phyloP scores from a whole-genome alignment of 768 basidiomycete species.

The Basidioascus undulatus region DNA sequence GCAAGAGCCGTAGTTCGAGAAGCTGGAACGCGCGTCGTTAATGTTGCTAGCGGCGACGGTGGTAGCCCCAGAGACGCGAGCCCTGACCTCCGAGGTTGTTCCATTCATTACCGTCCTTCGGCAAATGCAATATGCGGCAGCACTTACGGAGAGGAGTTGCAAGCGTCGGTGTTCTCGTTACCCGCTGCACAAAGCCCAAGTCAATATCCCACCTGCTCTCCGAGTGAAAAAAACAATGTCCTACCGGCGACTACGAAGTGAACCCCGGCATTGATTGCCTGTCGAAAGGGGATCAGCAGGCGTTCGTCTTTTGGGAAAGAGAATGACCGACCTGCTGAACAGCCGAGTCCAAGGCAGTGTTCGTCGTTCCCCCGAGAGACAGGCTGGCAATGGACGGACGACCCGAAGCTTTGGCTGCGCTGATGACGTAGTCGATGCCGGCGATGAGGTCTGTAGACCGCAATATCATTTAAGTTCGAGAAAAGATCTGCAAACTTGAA shows the following conservation, averaged over 20 bases:
- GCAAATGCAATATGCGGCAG: too few relatives aligned
- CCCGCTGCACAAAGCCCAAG: too few relatives aligned
- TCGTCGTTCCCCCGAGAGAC: constrained; percentile 4
- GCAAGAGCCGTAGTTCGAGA: constrained; percentile 10
- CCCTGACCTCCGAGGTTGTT: too few relatives aligned
- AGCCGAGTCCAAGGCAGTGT: constrained; percentile 5
- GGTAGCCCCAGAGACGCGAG: constrained; percentile 7
- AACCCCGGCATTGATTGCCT: constrained; percentile 6
- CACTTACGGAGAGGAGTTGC: constrained; percentile 4
- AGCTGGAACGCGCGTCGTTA: constrained; percentile 2
- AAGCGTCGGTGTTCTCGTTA: constrained; percentile 8
- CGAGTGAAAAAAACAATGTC: too few relatives aligned
- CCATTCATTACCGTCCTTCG: too few relatives aligned
- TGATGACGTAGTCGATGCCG: constrained; percentile 6
- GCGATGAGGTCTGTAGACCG: constrained; percentile 6
- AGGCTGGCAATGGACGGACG: constrained; percentile 5
- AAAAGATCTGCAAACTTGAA: too few relatives aligned
- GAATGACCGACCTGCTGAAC: too few relatives aligned
- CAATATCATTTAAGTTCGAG: too few relatives aligned
- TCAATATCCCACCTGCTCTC: too few relatives aligned
- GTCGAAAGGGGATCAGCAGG: background rate
- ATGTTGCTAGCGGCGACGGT: constrained; percentile 8
- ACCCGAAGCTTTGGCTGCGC: background rate
- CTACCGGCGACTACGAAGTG: constrained; percentile 8
- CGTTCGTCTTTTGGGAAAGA: too few relatives aligned